Evolutionary conservation across 169 alveolate species (phyloP).

Genomic region (Theileria luwenshuni): DNA sequence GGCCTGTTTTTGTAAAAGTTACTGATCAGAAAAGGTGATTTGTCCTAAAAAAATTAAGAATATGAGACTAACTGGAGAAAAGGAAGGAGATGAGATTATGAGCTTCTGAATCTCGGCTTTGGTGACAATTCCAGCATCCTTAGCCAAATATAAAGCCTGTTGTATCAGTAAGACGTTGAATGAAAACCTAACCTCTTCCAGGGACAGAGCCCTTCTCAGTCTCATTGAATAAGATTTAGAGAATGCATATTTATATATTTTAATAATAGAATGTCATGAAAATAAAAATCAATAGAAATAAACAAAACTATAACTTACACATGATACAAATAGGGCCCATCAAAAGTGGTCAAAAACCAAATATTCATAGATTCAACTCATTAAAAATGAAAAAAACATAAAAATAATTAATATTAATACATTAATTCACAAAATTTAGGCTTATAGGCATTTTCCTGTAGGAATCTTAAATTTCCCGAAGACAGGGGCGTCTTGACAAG

Average conservation of each 20-base stretch:
- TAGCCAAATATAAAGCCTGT: conserved; percentile 83
- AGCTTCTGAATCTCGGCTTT: conserved; percentile 77
- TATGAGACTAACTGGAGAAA: conserved; percentile 67
- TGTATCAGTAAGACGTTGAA: background rate
- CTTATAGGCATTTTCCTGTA: conserved; percentile 46
- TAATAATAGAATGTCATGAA: too few species aligned
- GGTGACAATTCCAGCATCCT: conserved; percentile 84
- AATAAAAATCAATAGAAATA: too few species aligned
- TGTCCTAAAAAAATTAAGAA: conserved; percentile 49
- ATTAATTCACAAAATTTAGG: background rate
- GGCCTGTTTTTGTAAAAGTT: conserved; percentile 69
- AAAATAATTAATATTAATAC: background rate
- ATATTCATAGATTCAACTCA: background rate
- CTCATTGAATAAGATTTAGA: background rate
- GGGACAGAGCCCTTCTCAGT: conserved; percentile 13
- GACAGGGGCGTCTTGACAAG: conserved; percentile 60
- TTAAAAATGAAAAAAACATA: background rate
- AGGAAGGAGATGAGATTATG: conserved; percentile 80
- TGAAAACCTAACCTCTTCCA: conserved; percentile 44
- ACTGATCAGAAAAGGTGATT: conserved; percentile 75
- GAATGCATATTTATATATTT: too few species aligned
- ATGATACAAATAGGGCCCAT: too few species aligned
- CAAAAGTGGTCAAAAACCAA: too few species aligned
- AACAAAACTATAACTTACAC: too few species aligned
- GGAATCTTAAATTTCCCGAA: conserved; percentile 46